These are phyloP conservation scores for Paramecium sonneborni DNA, from an alignment of 73 alveolate species.

Conservation along the genomic window DNA sequence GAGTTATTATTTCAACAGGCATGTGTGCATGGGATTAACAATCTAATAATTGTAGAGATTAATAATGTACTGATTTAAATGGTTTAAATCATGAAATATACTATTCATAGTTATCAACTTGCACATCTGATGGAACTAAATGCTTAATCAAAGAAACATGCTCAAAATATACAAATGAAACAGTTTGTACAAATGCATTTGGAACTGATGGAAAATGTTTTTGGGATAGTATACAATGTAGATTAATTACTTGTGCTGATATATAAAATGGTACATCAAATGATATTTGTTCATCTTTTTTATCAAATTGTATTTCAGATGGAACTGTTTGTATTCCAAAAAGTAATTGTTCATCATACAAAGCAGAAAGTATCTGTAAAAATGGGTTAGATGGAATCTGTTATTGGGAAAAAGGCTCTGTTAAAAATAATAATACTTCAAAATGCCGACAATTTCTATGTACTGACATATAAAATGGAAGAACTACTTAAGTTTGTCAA, in stretches of 20 bases:
- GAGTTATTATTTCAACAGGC: background rate
- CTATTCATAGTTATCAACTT: background rate
- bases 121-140: constrained; percentile 41
- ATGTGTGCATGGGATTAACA: background rate
- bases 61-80: background rate
- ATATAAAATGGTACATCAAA: background rate
- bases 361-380: background rate
- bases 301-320: background rate
- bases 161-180: background rate
- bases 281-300: background rate
- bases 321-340: background rate
- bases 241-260: constrained; percentile 15
- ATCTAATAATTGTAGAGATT: background rate
- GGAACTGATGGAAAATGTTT: constrained; percentile 41
- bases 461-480: background rate
- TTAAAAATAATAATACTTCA: background rate
- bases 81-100: background rate
- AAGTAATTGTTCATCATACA: background rate
- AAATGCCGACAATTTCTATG: background rate
- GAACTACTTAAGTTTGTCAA: background rate
- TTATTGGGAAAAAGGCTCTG: background rate
- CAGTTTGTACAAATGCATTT: background rate
- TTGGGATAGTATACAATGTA: constrained; percentile 23
- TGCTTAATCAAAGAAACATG: constrained; percentile 10
- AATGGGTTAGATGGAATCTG: background rate